A percentile compares a stretch with the other conserved stretches of the same genome.
These are phyloP conservation scores for Candida labiduridarum DNA, from an alignment of 1,139 yeast genomes.

Conservation along the genomic window DNA sequence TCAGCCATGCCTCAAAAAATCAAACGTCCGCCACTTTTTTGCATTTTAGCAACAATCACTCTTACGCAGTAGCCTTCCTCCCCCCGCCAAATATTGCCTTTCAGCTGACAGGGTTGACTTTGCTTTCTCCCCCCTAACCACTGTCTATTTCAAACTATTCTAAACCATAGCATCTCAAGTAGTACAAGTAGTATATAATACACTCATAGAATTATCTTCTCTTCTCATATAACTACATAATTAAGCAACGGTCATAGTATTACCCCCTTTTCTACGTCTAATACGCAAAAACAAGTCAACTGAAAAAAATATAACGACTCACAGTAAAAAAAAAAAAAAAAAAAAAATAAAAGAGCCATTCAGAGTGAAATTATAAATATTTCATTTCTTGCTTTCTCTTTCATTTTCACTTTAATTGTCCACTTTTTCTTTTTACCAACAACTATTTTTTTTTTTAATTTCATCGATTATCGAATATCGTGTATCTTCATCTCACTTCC, in stretches of 20 bases:
- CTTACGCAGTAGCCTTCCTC: no score
- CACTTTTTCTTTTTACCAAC: background rate
- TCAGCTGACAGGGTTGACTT: no score
- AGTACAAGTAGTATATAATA: no score
- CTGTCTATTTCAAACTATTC: no score
- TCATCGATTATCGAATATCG: background rate
- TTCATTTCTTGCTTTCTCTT: background rate
- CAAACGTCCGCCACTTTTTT: background rate
- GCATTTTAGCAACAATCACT: no score
- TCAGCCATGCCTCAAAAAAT: background rate
- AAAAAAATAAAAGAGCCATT: background rate
- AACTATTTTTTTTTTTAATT: background rate
- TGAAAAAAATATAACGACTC: background rate
- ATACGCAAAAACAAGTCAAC: background rate
- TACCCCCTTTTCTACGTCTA: no score
- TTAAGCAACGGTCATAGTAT: no score
- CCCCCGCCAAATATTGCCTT: no score
- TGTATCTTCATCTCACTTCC: background rate
- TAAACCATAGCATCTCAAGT: no score
- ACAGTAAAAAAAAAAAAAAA: background rate
- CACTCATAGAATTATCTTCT: no score
- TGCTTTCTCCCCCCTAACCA: no score
- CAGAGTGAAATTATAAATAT: constrained; percentile 1
- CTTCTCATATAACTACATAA: no score
- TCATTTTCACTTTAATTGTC: background rate